Base-by-base conservation (phyloP, 768 basidiomycete species). In the Lentinula aciculospora region DNA sequence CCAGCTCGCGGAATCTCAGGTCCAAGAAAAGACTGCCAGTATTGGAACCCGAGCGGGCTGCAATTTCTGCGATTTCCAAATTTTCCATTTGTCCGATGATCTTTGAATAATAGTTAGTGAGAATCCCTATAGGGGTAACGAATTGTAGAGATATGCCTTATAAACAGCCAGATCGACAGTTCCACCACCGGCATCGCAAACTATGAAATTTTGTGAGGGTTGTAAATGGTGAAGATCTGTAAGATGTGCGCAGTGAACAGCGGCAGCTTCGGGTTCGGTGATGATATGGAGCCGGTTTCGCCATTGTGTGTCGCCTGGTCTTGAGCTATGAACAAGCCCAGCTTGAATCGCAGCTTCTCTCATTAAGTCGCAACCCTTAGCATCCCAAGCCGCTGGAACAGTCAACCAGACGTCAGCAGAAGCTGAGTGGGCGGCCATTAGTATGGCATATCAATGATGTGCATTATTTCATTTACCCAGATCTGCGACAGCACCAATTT, bases 61-160 rank as follows among this genome's bases (percentile, higher is more conserved):
- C 89, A 73, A 94, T 87, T 72, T 95, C 93, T 45, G 92, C 92
- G 59, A 95, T 93, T 69, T 94, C 92, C n/a, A 94, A 80, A 65
- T 84, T 82, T 10, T 84, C 75, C 69, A 90, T 77, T 62, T 89
- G 81, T 4, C 92, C 93, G 55, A 89, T 89, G 49, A 94, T 88
- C 79, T 79, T 62, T 36, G 15, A 32, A 9, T 4, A 53, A 23
- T 8, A 32, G 19, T 36, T 13, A 56, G 3, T 21, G n/a, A 23
- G 2, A 6, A 23, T 48, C 29, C 29, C 32, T 44, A n/a, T 29
- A 51, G 2, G 25, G n/a, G n/a, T n/a, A 5, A 23, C 12, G 36
- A 47, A 17, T 4, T 12, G 9, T 12, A 40, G 39, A 15, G 25
- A 61, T 68, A 49, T 27, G 76, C 79, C 69, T 86, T 85, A 72